Evolutionary conservation across 2,329 filamentous ascomycete species (phyloP).

Genomic region (Aspergillus eucalypticola): DNA sequence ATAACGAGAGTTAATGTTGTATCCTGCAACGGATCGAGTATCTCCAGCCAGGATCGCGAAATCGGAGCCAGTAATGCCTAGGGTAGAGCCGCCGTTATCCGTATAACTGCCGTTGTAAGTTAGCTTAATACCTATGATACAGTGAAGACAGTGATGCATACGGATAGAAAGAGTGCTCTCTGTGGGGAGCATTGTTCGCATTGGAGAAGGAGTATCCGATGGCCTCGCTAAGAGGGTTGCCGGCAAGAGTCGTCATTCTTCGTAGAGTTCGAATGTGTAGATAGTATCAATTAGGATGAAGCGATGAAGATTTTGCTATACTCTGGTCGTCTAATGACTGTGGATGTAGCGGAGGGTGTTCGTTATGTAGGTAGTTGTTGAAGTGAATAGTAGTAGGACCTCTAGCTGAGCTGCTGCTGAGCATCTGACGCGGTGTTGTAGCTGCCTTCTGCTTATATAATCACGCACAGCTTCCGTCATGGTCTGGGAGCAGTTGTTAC

Average conservation of each 20-base stretch:
- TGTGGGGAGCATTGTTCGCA: conserved; percentile 50
- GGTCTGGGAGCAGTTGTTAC: not conserved
- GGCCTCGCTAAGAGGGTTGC: conserved; percentile 51
- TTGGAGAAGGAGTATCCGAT: conserved; percentile 63
- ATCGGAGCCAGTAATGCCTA: conserved; percentile 89
- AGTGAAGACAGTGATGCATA: conserved; percentile 50
- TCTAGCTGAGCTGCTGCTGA: conserved; percentile 14
- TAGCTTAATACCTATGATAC: conserved; percentile 6
- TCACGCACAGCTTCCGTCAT: conserved; percentile 13
- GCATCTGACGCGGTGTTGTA: conserved; percentile 39
- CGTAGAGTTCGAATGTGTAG: conserved; percentile 5
- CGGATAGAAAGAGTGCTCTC: conserved; percentile 86
- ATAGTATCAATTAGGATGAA: conserved; percentile 8
- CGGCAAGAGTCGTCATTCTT: conserved; percentile 58
- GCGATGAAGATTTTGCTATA: not conserved
- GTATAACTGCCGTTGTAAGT: conserved; percentile 64
- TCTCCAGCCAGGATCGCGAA: conserved; percentile 97
- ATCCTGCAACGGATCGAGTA: conserved; percentile 91
- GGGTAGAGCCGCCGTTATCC: conserved; percentile 94
- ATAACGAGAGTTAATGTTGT: conserved; percentile 98
- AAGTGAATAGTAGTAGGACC: conserved; percentile 1
- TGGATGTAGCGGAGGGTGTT: not conserved
- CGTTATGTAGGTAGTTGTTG: not conserved
- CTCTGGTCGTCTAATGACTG: not conserved
- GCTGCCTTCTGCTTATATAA: conserved; percentile 44